These are phyloP conservation scores for Mycena citricolor DNA, from an alignment of 1,284 basidiomycete genomes.

Conservation along the genomic window DNA sequence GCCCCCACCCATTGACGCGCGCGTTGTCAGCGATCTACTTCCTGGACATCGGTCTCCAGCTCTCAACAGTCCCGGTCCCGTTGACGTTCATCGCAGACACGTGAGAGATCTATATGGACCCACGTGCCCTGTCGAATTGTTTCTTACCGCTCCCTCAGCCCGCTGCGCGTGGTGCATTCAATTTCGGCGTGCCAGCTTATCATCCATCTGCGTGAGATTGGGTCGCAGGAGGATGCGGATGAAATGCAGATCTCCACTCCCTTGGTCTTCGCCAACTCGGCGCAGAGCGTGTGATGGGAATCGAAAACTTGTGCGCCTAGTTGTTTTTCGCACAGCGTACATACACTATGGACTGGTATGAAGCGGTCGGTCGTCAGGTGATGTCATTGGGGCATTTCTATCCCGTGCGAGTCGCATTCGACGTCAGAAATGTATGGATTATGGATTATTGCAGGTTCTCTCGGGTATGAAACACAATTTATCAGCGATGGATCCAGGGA, in stretches of 20 bases:
- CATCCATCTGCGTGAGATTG: slow-evolving; percentile 5
- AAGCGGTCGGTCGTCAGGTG: too few relatives aligned
- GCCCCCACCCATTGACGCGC: neutral
- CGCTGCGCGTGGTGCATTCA: slow-evolving; percentile 1
- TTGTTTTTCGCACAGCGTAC: neutral
- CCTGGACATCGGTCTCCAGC: slow-evolving; percentile 1
- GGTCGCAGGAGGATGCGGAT: neutral
- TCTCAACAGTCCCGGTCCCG: neutral
- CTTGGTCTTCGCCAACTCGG: neutral
- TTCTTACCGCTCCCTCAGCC: neutral
- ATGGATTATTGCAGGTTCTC: too few relatives aligned
- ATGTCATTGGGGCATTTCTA: slow-evolving; percentile 2
- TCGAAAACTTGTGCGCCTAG: neutral
- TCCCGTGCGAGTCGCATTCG: neutral
- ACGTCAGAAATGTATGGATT: too few relatives aligned
- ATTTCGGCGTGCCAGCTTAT: slow-evolving; percentile 4
- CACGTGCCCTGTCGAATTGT: neutral
- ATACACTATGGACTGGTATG: neutral
- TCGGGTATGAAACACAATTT: too few relatives aligned
- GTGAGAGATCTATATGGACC: neutral
- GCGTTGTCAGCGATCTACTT: neutral
- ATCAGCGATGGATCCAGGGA: too few relatives aligned
- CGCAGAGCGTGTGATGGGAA: neutral
- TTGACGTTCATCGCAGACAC: neutral
- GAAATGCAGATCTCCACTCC: neutral